Evolutionary conservation across 495 filamentous ascomycete species (phyloP), one percentile per base, ranked within the genome.

Genomic region (Penicillium coprophilum): DNA sequence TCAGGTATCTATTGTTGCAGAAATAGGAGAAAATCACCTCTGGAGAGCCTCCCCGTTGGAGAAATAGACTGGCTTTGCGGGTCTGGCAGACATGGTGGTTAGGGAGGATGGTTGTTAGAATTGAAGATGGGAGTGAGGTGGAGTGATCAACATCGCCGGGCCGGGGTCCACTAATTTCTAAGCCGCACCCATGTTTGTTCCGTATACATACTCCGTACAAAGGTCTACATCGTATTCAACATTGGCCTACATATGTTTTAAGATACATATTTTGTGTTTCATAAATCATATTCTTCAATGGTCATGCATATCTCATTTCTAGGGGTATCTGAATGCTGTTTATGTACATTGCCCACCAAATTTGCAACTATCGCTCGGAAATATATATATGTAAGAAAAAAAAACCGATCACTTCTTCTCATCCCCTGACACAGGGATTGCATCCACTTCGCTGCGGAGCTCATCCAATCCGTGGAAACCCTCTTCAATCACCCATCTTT

Each of bases 401-500:
- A n/a, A 12, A 20, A 32, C 12, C 11, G 36, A 57, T 51, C 40
- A 51, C 57, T 46, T 24, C 53, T 57, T 38, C 52, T 62, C 51
- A 48, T 53, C 57, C 36, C n/a, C 3, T 7, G 46, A 11, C n/a
- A 32, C 44, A 28, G 55, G 51, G 21, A 61, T 31, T 30, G 39
- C 57, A 27, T 66, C 68, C 9, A 59, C 43, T 12, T 71, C 71
- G n/a, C 59, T 45, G 13, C 67, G 60, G 39, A 79, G 21, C 39
- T 67, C 73, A 53, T 80, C 78, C 24, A 95, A 66, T 3, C 83
- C 88, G 48, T 80, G 81, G 63, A 96, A 95, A 1, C 91, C 93
- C 30, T 97, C 93, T 68, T 97, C 93, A 21, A 96, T 91, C 6
- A 84, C 75, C 94, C 94, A 97, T 56, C 82, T 85, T 56, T 74